A percentile compares a stretch with the other conserved stretches of the same genome.
Conservation (phyloP, 2,329 filamentous ascomycete species). For the Juglanconis oblonga region DNA sequence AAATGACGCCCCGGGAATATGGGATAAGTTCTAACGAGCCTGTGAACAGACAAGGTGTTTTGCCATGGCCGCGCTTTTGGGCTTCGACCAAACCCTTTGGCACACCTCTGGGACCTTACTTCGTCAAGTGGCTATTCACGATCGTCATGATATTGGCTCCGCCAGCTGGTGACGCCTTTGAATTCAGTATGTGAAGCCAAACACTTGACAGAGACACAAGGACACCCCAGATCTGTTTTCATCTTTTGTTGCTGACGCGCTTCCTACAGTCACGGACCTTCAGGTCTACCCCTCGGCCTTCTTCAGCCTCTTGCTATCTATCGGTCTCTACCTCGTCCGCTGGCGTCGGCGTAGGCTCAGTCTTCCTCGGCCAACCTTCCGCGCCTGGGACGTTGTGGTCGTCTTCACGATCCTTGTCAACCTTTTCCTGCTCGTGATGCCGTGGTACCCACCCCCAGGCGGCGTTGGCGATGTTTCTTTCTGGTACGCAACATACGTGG, state of each 20-base stretch:
- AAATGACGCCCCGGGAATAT: too few species aligned
- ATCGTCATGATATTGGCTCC: conserved; percentile 58
- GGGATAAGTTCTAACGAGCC: background rate
- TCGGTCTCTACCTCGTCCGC: conserved; percentile 58
- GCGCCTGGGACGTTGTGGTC: conserved; percentile 56
- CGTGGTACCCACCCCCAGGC: conserved; percentile 65
- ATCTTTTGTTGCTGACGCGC: background rate
- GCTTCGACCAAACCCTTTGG: conserved; percentile 60
- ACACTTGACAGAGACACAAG: background rate
- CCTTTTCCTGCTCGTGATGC: conserved; percentile 63
- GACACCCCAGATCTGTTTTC: too few species aligned
- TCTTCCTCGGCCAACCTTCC: conserved; percentile 49
- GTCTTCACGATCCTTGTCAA: conserved; percentile 59
- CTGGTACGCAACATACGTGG: conserved; percentile 70
- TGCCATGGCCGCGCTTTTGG: conserved; percentile 58
- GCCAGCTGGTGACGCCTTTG: conserved; percentile 63
- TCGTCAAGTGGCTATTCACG: conserved; percentile 54
- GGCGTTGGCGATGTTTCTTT: conserved; percentile 67
- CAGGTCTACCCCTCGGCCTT: conserved; percentile 55
- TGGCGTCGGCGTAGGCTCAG: conserved; percentile 49
- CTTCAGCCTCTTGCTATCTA: conserved; percentile 54
- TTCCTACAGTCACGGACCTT: conserved; percentile 52
- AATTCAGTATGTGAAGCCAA: conserved; percentile 43
- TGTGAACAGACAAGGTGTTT: conserved; percentile 46
- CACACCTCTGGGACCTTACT: conserved; percentile 58